Evolutionary conservation across 805 yeast species (phyloP), one percentile per base, ranked within the genome.

Genomic region (Hanseniaspora vineae): DNA sequence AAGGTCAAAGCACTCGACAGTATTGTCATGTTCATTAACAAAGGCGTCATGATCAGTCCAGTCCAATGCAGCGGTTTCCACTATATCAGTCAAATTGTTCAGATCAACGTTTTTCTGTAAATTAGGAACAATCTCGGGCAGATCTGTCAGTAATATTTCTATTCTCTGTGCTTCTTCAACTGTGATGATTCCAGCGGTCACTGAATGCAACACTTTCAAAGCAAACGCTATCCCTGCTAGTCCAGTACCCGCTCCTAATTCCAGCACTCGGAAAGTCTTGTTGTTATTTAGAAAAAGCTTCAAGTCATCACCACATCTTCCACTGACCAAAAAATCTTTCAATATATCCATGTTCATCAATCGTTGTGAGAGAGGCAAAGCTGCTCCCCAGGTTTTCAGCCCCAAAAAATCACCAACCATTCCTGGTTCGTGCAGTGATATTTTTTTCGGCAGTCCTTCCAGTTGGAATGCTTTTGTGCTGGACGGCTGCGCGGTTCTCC

Each of bases 171-270:
- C 29, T 23, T 23, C 6, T 23, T 23, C 8, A 5, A 5, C 29
- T 23, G 29, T 23, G 4, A 23, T 23, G 29, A 23, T 23, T 23
- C 29, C 29, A 5, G 29, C 8, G 29, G 29, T 8, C 8, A 5
- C 29, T n/a, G 29, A 23, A 23, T 23, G 29, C 29, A 23, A 14
- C 5, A 48, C 31, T 51, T 59, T 60, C 15, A 52, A 47, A 2
- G 58, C 76, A 48, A 84, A 71, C 0, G 80, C 71, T 35, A 92
- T 82, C 0, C 97, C 97, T 2, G 81, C 82, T 14, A 90, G 68
- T 0, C 98, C 98, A 0, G 98, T 92, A 0, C 98, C 98, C 0
- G 97, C 72, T 0, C 98, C 98, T n/a, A 92, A 66, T 57, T 90
- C 98, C 31, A 84, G 60, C 0, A 80, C 61, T 35, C 60, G 44